Evolutionary conservation across 2,329 filamentous ascomycete genomes (phyloP), one percentile per base, ranked within the genome.

Genomic region (Aspergillus novofumigatus): DNA sequence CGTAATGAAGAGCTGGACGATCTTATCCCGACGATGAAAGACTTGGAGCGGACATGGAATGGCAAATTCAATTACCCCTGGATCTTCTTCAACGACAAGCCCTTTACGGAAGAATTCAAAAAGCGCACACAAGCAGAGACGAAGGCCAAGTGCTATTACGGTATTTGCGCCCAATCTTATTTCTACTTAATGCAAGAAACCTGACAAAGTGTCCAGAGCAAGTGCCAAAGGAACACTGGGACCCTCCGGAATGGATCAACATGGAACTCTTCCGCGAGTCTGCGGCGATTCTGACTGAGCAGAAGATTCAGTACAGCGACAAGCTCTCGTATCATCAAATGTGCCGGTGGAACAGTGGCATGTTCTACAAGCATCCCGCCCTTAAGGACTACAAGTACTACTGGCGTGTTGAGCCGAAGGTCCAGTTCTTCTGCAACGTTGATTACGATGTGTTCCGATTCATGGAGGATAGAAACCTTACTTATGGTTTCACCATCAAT

Each of bases 51-150:
- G 63, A 97, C 93, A 1, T 99, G 92, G 92, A 99, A 99, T 70
- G 81, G 86, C 81, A 99, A 99, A 72, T 99, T 97, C 84, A 99
- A 99, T 80, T 99, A 99, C 72, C 94, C 94, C 0, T 99, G 94
- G 91, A 97, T 92, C 8, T 99, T 99, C 75, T 95, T 99, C 83
- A 99, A 99, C 77, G 93, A 99, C 70, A 87, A 90, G 53, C 90
- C 91, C 17, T 99, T 99, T 70, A 87, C 89, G 2, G 89, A 94
- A 17, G 92, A 97, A 67, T 99, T 99, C 80, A 97, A 95, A 78
- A 80, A 79, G 67, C 85, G 83, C 74, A 97, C 92, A 0, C 81
- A 83, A 61, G 91, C 87, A 28, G 87, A 84, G 52, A 97, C 93
- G 20, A 96, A 96, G 65, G 94, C 93, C 49, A 87, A 96, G 73